Conservation (phyloP, 306 rosid species). For the Trichosanthes truncata region DNA sequence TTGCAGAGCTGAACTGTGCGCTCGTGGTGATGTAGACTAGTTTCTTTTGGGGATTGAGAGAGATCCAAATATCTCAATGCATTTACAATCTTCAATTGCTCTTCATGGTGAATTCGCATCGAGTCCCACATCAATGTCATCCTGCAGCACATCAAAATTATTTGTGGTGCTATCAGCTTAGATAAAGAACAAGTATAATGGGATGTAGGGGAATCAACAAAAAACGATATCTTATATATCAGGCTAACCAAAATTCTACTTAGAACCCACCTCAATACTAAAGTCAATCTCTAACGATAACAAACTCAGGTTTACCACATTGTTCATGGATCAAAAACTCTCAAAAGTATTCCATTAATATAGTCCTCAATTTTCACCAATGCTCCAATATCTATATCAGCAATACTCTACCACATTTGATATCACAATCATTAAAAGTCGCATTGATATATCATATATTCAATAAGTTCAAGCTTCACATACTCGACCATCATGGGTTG, state of each 20-base stretch:
- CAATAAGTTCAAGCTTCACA: neutral
- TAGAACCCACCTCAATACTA: neutral
- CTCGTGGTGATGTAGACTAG: slow-evolving; percentile 70
- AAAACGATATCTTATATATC: neutral
- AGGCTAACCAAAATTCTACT: neutral
- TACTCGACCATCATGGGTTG: neutral
- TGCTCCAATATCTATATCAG: neutral
- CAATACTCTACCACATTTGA: neutral
- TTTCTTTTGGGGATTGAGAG: slow-evolving; percentile 67
- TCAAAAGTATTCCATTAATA: neutral
- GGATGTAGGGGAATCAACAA: neutral
- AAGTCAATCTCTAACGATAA: neutral
- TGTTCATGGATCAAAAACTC: neutral
- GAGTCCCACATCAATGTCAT: slow-evolving; percentile 75
- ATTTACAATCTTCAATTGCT: slow-evolving; percentile 32
- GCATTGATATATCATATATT: neutral
- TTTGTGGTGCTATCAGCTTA: neutral
- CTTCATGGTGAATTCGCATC: slow-evolving; percentile 48
- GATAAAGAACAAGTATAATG: neutral
- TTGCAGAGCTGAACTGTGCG: slow-evolving; percentile 50
- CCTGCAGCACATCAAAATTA: slow-evolving; percentile 30
- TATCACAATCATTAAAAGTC: neutral
- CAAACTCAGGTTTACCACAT: neutral
- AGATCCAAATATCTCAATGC: slow-evolving; percentile 39
- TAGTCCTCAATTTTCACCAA: neutral